Base-by-base conservation (phyloP, 768 basidiomycete genomes). In the Gloeopeniophorella convolvens region DNA sequence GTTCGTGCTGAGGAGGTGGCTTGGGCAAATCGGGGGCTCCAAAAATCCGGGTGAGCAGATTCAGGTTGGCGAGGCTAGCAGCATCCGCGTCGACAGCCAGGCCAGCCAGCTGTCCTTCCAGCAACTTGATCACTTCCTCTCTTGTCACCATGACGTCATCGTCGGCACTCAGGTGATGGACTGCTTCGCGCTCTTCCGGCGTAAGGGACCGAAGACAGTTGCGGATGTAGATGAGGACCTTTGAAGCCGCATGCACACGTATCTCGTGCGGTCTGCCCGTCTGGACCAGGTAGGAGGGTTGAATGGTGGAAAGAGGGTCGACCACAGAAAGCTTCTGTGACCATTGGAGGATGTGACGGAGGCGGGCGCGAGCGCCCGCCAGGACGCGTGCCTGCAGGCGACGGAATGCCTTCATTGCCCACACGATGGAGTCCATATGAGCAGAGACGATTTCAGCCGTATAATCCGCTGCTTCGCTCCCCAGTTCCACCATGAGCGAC, bases 281-380 rank as follows among this genome's bases (percentile, higher is more conserved):
- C 61, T 89, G 89, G 21, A 93, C 79, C 28, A 94, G 74, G 61
- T 80, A 89, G 2, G 89, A 91, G 5, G 89, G 86, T 41, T 91
- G 88, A 26, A 82, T 88, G 27, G 86, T 80, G 18, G 90, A 91
- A 12, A 89, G 71, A 7, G 88, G 85, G 61, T 92, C 87, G 6
- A 87, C 71, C 24, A 79, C 66, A 3, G 77, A 62, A 20, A 72
- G 66, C 26, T 75, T 66, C 24, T 68, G 66, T n/a, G 82, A 80
- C 44, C 68, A 68, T 50, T 66, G 62, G 43, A 88, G 68, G 42
- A 85, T 72, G 35, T 69, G 66, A 42, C 68, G 66, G 18, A 83
- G 66, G 27, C 50, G 50, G 16, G 33, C 20, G 10, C 51, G 54
- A 13, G 45, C 31, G 11, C 20, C 36, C n/a, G 32, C 20, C 31